Conservation (phyloP, 1,284 basidiomycete genomes). For the Athelia sp. region DNA sequence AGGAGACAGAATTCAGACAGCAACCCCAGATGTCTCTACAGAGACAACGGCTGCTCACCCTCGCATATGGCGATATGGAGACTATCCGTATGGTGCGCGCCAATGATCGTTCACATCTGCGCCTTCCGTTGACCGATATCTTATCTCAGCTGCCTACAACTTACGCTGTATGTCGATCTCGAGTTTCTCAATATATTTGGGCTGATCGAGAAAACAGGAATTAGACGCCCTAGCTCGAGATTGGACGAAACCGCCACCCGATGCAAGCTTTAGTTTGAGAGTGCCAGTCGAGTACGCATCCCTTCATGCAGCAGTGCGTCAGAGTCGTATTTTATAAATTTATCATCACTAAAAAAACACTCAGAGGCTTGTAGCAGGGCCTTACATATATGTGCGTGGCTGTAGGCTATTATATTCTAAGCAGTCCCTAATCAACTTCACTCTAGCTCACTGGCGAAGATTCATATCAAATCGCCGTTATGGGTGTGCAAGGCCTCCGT, state of each 20-base stretch:
- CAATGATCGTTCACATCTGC: neutral
- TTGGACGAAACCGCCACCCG: slow-evolving; percentile 79
- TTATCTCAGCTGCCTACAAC: slow-evolving; percentile 52
- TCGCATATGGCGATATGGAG: slow-evolving; percentile 80
- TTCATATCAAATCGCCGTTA: slow-evolving; percentile 76
- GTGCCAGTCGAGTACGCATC: slow-evolving; percentile 81
- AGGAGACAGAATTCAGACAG: slow-evolving; percentile 51
- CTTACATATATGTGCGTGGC: slow-evolving; percentile 68
- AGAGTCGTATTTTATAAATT: slow-evolving; percentile 1
- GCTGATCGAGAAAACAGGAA: slow-evolving; percentile 41
- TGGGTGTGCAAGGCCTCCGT: slow-evolving; percentile 70
- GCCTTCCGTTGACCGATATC: neutral
- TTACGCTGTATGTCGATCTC: slow-evolving; percentile 41
- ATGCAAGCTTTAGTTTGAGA: slow-evolving; percentile 64
- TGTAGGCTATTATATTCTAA: slow-evolving; percentile 12
- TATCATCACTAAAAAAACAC: slow-evolving; percentile 9
- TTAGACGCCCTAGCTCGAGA: slow-evolving; percentile 72
- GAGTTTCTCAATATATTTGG: neutral
- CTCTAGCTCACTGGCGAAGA: slow-evolving; percentile 70
- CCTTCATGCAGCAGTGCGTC: slow-evolving; percentile 67
- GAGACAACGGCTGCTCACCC: slow-evolving; percentile 68
- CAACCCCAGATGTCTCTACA: slow-evolving; percentile 57
- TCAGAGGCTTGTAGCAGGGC: slow-evolving; percentile 69
- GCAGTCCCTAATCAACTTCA: slow-evolving; percentile 3
- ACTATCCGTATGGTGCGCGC: slow-evolving; percentile 64